Conservation (phyloP, 805 yeast genomes). For the Candida suzukii region DNA sequence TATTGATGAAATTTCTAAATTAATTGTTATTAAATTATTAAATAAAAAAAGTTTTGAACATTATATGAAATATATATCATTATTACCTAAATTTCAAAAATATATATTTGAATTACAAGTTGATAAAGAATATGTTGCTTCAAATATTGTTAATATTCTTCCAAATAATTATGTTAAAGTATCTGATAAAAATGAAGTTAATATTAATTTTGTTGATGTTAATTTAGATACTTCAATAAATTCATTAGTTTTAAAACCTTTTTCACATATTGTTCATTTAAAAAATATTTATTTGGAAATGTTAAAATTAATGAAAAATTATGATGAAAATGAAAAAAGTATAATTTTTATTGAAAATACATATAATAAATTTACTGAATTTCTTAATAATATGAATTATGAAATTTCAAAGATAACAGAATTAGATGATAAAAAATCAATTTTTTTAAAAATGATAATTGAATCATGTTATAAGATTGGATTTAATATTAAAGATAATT, state of each 20-base stretch:
- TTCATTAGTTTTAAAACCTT: slow-evolving; percentile 49
- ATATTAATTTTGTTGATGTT: slow-evolving; percentile 13
- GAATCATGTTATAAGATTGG: neutral
- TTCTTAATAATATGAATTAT: neutral
- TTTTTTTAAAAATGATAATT: too few species aligned
- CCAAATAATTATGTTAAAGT: neutral
- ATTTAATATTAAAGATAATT: neutral
- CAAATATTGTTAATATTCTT: neutral
- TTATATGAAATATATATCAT: neutral
- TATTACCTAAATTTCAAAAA: slow-evolving; percentile 14
- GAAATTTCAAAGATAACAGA: neutral
- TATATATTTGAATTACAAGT: slow-evolving; percentile 7
- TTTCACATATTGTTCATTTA: slow-evolving; percentile 42
- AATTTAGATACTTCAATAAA: slow-evolving; percentile 43
- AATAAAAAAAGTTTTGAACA: too few species aligned
- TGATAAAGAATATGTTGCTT: neutral
- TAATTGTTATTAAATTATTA: neutral
- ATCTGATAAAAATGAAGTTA: slow-evolving; percentile 13
- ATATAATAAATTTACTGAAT: too few species aligned
- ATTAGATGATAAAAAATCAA: neutral
- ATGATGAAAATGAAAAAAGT: slow-evolving; percentile 21
- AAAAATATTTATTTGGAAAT: slow-evolving; percentile 31
- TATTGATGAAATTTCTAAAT: neutral
- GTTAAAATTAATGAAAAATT: slow-evolving; percentile 30
- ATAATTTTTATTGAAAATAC: neutral